phyloP scores from a whole-genome alignment of 305 asterid genomes.

The Andrographis paniculata region DNA sequence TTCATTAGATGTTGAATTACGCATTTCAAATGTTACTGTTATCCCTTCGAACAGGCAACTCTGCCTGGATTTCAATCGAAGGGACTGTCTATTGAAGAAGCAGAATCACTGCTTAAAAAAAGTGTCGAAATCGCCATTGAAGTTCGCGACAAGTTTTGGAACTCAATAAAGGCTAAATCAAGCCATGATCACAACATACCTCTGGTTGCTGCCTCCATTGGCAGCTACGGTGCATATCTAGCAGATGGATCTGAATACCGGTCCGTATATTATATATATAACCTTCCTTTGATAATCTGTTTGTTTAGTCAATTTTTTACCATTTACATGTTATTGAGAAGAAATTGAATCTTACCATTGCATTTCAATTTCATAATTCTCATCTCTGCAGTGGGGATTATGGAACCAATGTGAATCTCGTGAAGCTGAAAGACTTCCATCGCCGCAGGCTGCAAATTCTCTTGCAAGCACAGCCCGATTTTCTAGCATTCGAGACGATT shows the following conservation, averaged over 20 bases:
- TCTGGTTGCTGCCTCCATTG: conserved; percentile 76
- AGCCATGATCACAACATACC: conserved; percentile 42
- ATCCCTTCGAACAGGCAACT: conserved; percentile 41
- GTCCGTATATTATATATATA: too few relatives aligned
- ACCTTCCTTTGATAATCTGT: too few relatives aligned
- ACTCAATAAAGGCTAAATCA: conserved; percentile 22
- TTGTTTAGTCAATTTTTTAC: too few relatives aligned
- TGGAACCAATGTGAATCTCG: conserved; percentile 36
- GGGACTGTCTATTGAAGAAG: conserved; percentile 62
- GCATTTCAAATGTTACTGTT: background rate
- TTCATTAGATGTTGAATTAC: background rate
- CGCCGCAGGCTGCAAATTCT: conserved; percentile 69
- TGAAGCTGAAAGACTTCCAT: conserved; percentile 65
- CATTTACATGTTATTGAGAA: background rate
- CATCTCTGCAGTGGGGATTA: conserved; percentile 55
- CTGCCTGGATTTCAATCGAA: conserved; percentile 60
- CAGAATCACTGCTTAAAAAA: conserved; percentile 40
- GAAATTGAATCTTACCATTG: too few relatives aligned
- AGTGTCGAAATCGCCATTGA: conserved; percentile 61
- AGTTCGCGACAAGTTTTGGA: conserved; percentile 67
- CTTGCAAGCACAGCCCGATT: conserved; percentile 62
- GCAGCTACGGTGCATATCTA: conserved; percentile 87
- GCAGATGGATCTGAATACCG: conserved; percentile 90
- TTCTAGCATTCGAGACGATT: conserved; percentile 85
- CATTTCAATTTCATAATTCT: background rate